A percentile compares a stretch with the other conserved stretches of the same genome.
phyloP scores from a whole-genome alignment of 495 filamentous ascomycete genomes.

The Tuber umbilicatum region DNA sequence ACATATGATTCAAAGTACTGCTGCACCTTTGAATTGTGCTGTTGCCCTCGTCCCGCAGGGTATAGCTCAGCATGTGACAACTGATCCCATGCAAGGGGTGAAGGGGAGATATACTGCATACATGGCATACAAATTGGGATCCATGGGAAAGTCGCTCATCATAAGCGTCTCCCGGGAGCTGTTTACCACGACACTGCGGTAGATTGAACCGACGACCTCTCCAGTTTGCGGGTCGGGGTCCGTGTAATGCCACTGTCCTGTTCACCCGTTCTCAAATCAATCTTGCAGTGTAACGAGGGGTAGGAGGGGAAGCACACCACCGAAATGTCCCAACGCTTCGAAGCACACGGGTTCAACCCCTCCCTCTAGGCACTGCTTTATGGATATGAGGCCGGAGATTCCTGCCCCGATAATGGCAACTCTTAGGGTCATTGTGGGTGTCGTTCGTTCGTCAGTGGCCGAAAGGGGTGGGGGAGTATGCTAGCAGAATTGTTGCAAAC shows the following conservation, averaged over 20 bases:
- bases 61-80: conserved; percentile 9
- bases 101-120: conserved; percentile 15
- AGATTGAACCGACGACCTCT: conserved; percentile 31
- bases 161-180: conserved; percentile 37
- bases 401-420: conserved; percentile 35
- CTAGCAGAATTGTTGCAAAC: too few relatives aligned
- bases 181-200: conserved; percentile 38
- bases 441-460: background rate
- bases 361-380: conserved; percentile 42
- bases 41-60: conserved; percentile 17
- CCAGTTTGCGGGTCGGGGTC: conserved; percentile 28
- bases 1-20: conserved; percentile 42
- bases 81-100: conserved; percentile 1
- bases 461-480: too few relatives aligned
- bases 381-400: conserved; percentile 31
- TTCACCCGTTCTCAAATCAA: background rate
- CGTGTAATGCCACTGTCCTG: conserved; percentile 23
- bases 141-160: conserved; percentile 44
- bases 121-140: conserved; percentile 37
- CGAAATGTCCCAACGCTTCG: conserved; percentile 38
- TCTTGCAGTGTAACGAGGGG: background rate
- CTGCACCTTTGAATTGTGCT: conserved; percentile 37
- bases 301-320: conserved; percentile 37
- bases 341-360: conserved; percentile 37
- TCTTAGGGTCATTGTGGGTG: conserved; percentile 18